phyloP scores from a whole-genome alignment of 805 yeast genomes.

The Candida hungchunana region DNA sequence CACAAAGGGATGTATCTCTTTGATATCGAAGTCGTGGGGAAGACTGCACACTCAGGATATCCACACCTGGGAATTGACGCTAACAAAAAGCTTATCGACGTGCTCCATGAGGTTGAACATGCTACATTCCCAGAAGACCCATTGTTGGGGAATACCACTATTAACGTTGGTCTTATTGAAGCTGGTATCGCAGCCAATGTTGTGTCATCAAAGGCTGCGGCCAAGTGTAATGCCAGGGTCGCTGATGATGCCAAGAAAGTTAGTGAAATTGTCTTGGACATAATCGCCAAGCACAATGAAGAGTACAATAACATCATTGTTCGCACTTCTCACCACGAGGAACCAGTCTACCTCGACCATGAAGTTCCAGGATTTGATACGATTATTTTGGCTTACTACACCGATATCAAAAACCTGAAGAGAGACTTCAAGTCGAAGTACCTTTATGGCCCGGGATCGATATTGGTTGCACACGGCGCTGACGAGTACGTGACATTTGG shows the following conservation, averaged over 20 bases:
- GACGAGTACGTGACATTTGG: conserved; percentile 47
- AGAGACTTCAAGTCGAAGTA: conserved; percentile 34
- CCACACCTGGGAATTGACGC: conserved; percentile 68
- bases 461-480: conserved; percentile 56
- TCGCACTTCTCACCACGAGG: conserved; percentile 29
- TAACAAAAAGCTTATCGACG: conserved; percentile 48
- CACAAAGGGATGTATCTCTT: conserved; percentile 57
- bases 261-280: conserved; percentile 22
- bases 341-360: conserved; percentile 37
- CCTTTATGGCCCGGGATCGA: conserved; percentile 65
- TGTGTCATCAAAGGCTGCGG: conserved; percentile 53
- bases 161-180: conserved; percentile 52
- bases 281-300: conserved; percentile 31
- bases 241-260: conserved; percentile 43
- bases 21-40: conserved; percentile 44
- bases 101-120: conserved; percentile 41
- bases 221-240: conserved; percentile 49
- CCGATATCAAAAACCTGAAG: conserved; percentile 46
- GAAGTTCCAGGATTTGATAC: conserved; percentile 64
- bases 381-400: conserved; percentile 44
- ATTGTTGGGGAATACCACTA: conserved; percentile 54
- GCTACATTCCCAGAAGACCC: conserved; percentile 46
- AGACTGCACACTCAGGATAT: conserved; percentile 63
- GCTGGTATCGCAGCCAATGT: conserved; percentile 70
- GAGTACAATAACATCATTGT: conserved; percentile 25